These are phyloP conservation scores for Cryphonectria radicalis DNA, from an alignment of 2,329 filamentous ascomycete species.

Conservation along the genomic window DNA sequence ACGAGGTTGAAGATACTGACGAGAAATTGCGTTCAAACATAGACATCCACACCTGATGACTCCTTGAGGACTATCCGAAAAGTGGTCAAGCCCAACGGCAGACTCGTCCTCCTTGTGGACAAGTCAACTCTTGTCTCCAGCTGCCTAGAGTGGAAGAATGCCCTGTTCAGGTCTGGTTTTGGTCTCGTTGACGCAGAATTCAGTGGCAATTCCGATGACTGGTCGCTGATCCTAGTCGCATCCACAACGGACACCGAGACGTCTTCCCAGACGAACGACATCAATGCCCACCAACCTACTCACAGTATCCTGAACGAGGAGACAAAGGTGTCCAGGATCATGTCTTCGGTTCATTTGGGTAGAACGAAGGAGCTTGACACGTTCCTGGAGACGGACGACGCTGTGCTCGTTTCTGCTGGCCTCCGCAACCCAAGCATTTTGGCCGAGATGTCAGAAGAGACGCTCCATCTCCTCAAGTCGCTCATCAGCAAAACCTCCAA, in stretches of 20 bases:
- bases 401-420: neutral
- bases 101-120: slow-evolving; percentile 1
- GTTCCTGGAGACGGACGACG: neutral
- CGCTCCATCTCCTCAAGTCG: neutral
- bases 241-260: neutral
- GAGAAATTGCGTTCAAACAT: neutral
- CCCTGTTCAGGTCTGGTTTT: neutral
- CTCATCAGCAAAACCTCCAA: neutral
- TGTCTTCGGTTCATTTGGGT: neutral
- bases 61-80: neutral
- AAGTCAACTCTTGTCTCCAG: neutral
- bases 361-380: neutral
- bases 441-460: neutral
- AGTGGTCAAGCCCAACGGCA: neutral
- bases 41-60: neutral
- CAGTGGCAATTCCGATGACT: neutral
- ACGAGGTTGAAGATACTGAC: neutral
- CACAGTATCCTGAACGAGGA: neutral
- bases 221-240: neutral
- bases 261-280: neutral
- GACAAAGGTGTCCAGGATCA: neutral
- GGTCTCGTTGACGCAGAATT: neutral
- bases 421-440: neutral
- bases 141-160: neutral
- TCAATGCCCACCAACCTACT: neutral